phyloP scores from a whole-genome alignment of 345 rosid species.

The Lepidium didymum region DNA sequence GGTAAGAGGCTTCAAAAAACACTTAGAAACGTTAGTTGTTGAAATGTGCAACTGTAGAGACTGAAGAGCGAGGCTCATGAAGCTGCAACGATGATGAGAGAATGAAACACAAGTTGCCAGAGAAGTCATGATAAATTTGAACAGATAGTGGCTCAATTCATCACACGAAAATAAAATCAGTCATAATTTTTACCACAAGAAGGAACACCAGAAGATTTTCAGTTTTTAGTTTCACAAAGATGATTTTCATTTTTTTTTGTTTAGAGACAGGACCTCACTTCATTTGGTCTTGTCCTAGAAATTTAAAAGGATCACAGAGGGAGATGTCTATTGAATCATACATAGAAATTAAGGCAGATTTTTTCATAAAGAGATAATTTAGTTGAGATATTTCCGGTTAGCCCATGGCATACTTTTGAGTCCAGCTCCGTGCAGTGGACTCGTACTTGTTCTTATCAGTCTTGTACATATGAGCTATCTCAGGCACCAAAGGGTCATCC shows the following conservation, averaged over 20 bases:
- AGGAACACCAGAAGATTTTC: slow-evolving; percentile 12
- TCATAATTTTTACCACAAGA: slow-evolving; percentile 10
- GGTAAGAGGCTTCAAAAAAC: too few relatives aligned
- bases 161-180: slow-evolving; percentile 5
- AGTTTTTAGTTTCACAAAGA: slow-evolving; percentile 30
- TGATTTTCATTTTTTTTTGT: not conserved
- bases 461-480: slow-evolving; percentile 97
- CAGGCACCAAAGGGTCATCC: slow-evolving; percentile 94
- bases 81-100: too few relatives aligned
- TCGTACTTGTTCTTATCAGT: slow-evolving; percentile 87
- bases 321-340: slow-evolving; percentile 31
- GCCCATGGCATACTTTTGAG: slow-evolving; percentile 99
- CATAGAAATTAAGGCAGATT: slow-evolving; percentile 20
- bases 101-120: too few relatives aligned
- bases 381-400: slow-evolving; percentile 19
- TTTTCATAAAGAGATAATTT: slow-evolving; percentile 21
- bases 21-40: too few relatives aligned
- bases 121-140: not conserved
- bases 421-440: slow-evolving; percentile 98
- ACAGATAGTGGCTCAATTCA: not conserved
- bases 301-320: not conserved
- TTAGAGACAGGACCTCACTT: slow-evolving; percentile 21
- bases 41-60: too few relatives aligned
- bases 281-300: slow-evolving; percentile 19
- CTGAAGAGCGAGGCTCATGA: too few relatives aligned